These are phyloP conservation scores for Neurospora pannonica DNA, from an alignment of 495 filamentous ascomycete species.

Conservation along the genomic window DNA sequence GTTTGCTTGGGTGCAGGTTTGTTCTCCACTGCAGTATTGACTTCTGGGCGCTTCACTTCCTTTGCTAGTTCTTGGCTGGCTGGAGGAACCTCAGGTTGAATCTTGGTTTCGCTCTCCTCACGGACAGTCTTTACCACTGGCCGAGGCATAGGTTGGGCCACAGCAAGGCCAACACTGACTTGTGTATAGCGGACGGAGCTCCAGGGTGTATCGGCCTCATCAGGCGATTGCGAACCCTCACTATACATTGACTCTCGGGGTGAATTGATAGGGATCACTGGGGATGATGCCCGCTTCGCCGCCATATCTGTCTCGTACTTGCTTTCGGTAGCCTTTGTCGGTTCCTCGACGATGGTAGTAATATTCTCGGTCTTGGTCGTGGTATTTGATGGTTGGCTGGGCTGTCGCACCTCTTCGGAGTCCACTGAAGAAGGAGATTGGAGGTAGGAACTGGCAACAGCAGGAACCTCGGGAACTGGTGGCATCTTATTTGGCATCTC, in stretches of 20 bases:
- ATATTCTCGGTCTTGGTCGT: conserved; percentile 29
- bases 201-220: conserved; percentile 31
- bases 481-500: neutral
- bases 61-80: neutral
- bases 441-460: conserved; percentile 24
- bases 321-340: neutral
- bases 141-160: neutral
- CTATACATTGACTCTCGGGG: neutral
- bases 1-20: conserved; percentile 4
- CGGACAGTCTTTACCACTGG: neutral
- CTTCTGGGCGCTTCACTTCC: neutral
- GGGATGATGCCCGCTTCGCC: conserved; percentile 32
- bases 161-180: conserved; percentile 23
- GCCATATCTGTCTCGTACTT: conserved; percentile 6
- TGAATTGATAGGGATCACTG: conserved; percentile 15
- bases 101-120: neutral
- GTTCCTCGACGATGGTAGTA: conserved; percentile 27
- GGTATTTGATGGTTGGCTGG: conserved; percentile 24
- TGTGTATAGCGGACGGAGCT: conserved; percentile 34
- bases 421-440: conserved; percentile 9
- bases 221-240: neutral
- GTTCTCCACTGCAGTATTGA: neutral
- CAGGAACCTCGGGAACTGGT: conserved; percentile 34
- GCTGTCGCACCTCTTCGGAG: conserved; percentile 7
- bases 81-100: neutral